These are phyloP conservation scores for Plasmodium gonderi DNA, from an alignment of 169 alveolate genomes.

Conservation along the genomic window DNA sequence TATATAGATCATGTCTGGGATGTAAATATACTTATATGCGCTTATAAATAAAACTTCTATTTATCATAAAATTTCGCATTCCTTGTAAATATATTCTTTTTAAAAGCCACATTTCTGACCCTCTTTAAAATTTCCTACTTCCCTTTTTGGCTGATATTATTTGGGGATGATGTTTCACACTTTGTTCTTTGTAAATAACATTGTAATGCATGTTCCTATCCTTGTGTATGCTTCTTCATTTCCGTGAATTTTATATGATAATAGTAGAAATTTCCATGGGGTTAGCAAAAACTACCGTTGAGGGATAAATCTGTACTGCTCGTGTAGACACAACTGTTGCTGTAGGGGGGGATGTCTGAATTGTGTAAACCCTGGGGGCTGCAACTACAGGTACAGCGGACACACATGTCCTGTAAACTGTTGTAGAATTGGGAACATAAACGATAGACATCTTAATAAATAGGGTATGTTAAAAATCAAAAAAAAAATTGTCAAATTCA, in stretches of 20 bases:
- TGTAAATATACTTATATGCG: background rate
- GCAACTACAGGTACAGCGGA: slow-evolving; percentile 36
- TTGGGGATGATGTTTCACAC: background rate
- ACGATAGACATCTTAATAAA: slow-evolving; percentile 48
- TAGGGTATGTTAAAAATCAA: background rate
- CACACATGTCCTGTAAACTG: slow-evolving; percentile 30
- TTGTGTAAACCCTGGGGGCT: background rate
- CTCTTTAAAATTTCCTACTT: background rate
- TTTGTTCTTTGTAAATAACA: background rate
- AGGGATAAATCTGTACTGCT: slow-evolving; percentile 5
- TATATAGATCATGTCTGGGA: too few relatives aligned
- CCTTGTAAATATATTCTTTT: background rate
- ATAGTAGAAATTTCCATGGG: slow-evolving; percentile 27
- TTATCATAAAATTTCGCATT: background rate
- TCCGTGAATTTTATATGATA: slow-evolving; percentile 16
- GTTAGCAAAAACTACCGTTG: slow-evolving; percentile 20
- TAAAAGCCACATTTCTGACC: background rate
- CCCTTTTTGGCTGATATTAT: background rate
- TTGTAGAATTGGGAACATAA: slow-evolving; percentile 19
- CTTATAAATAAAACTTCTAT: background rate
- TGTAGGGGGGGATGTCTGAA: background rate
- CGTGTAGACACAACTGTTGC: slow-evolving; percentile 26
- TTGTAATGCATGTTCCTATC: background rate
- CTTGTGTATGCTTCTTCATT: background rate
- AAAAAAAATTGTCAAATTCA: background rate